Evolutionary conservation across 2,329 filamentous ascomycete species (phyloP), one percentile per base, ranked within the genome.

Genomic region (Cadophora sp.): DNA sequence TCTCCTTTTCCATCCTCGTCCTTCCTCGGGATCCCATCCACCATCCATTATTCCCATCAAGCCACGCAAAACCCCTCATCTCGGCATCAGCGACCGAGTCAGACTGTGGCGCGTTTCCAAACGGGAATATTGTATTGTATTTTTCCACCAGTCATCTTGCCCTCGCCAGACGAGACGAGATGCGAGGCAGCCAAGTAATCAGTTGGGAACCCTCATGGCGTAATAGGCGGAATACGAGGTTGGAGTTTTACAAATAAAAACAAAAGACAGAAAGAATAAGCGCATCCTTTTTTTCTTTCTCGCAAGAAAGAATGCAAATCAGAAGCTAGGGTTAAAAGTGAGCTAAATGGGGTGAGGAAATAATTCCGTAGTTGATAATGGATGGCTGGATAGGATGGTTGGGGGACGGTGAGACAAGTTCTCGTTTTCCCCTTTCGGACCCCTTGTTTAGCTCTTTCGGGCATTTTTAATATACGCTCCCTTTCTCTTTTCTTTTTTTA

Each of bases 1-100:
- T 30, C 27, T 30, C 27, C 27, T 30, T 30, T 30, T 30, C 27
- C 6, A 30, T 30, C 6, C 27, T 6, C 27, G 27, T 30, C 27
- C 27, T 30, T 30, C 27, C 27, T 30, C 27, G 27, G 27, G 27
- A 30, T 3, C 27, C 27, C 27, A 4, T 30, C 27, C 27, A 30
- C 6, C 27, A n/a, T 22, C 36, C 11, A 30, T 58, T 20, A 24
- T 13, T 36, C 55, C 51, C 16, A 24, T 39, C 20, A 41, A 20
- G 14, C 7, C 4, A 22, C 33, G 11, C 55, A 43, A 20, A 58
- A 41, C 33, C 55, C 55, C 55, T 58, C 55, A 58, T 58, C 33
- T 58, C 55, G 33, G 33, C 55, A 58, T 58, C 33, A 58, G 33
- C 33, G 55, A 58, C 55, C 36, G 55, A 58, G 33, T 58, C 33